Evolutionary conservation across 2,329 filamentous ascomycete genomes (phyloP), one percentile per base, ranked within the genome.

Genomic region (Dendryphion nanum): DNA sequence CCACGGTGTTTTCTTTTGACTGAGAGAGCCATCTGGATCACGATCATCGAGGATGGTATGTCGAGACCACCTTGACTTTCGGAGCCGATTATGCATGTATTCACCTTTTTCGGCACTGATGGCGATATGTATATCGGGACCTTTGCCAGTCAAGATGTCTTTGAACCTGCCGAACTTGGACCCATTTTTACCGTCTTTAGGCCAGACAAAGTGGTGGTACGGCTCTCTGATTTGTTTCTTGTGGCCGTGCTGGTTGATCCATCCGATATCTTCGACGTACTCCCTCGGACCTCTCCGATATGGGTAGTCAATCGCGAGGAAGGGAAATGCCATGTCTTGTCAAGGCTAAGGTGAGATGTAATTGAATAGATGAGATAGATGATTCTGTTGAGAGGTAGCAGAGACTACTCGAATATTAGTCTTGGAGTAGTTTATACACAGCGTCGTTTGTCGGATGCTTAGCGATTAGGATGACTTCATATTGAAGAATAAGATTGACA

Each of bases 41-140:
- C 51, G 36, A 17, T 52, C 50, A 23, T 59, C 57, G 3, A 64
- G 50, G 14, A 57, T 42, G 3, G 47, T 48, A 55, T 66, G 65
- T 4, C 51, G 42, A 7, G 55, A 44, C 71, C 70, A 73, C 35
- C 61, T 56, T 5, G 51, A 47, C 20, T 55, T 52, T 14, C 51
- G 50, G 21, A 66, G 70, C 34, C 64, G 54, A 37, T 70, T 64
- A 28, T 57, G 42, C 45, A 65, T 57, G 38, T 67, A 55, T 20
- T 67, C 67, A 17, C 52, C 51, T 38, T 55, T 63, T 37, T 67
- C 60, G 18, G 63, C 64, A 34, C 55, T 63, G 28, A 63, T 60
- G 2, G 64, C 53, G n/a, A 74, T 51, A 44, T 68, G 70, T 24
- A 74, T 68, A 38, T 74, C 71, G 2, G 72, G 67, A 3, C 72